Evolutionary conservation across 306 rosid species (phyloP), one percentile per base, ranked within the genome.

Genomic region (Benincasa hispida): DNA sequence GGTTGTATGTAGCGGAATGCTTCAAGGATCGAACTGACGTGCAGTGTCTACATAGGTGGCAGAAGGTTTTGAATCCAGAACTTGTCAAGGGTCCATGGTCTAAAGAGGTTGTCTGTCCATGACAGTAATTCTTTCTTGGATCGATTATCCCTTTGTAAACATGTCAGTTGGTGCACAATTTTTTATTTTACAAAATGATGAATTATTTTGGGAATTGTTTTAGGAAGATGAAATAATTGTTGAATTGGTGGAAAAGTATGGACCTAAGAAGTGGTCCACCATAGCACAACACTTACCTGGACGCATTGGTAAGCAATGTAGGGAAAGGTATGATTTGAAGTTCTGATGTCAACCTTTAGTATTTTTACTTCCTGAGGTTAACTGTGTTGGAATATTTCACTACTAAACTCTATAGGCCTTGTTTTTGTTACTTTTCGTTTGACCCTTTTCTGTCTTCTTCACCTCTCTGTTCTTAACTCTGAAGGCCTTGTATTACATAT

Each of bases 81-180:
- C 96, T 94, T 77, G 88, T 94, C 79, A 94, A 94, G 82, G 99
- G 99, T 80, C 97, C 99, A 59, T 94, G 99, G 99, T 95, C 99
- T 78, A 95, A 95, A 87, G 97, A 92, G 99, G 99, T 94, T 75
- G 83, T 82, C 58, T 79, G 48, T 53, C 60, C 66, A 63, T 72
- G 45, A 24, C 63, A 34, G 58, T 76, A 78, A 58, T 35, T 72
- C 39, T 41, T 75, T 54, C 7, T 69, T 76, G 13, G 5, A 19
- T 24, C 5, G 18, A 57, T 21, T 53, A 3, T 70, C 54, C 22
- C 72, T 61, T 42, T 28, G 21, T 47, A 39, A 14, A 11, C 80
- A 12, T 61, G 24, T 19, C 19, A 50, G 19, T 77, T 5, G 45
- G 18, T 47, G 53, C 28, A n/a, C 28, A 63, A n/a, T 14, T n/a